Percentiles rank a stretch among this genome's conserved stretches.
phyloP scores from a whole-genome alignment of 129 eudicot genomes.

The Flaveria brownii region DNA sequence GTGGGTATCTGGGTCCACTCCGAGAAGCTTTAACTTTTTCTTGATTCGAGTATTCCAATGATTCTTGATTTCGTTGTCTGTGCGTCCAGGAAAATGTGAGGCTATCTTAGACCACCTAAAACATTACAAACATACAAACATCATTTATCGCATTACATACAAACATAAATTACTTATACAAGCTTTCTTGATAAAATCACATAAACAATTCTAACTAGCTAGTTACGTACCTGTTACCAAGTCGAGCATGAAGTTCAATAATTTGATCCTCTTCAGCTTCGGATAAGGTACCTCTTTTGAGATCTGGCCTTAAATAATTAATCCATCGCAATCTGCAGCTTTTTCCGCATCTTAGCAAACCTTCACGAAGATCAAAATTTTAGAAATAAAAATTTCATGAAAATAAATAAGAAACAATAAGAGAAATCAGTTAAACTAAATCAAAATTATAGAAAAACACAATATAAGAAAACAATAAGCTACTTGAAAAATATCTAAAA shows the following conservation, averaged over 20 bases:
- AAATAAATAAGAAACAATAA: background rate
- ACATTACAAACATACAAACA: background rate
- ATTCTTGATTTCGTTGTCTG: conserved; percentile 78
- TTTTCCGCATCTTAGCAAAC: conserved; percentile 77
- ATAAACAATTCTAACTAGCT: background rate
- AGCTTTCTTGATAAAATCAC: background rate
- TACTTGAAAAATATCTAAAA: no score
- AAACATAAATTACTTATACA: background rate
- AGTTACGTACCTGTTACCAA: conserved; percentile 73
- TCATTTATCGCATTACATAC: background rate
- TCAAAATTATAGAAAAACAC: no score
- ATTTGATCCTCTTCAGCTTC: conserved; percentile 70
- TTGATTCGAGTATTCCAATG: conserved; percentile 88
- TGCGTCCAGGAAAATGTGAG: conserved; percentile 77
- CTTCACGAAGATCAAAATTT: conserved; percentile 33
- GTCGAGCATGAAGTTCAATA: conserved; percentile 71
- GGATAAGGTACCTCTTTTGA: conserved; percentile 69
- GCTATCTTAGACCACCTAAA: conserved; percentile 82
- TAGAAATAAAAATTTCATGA: background rate
- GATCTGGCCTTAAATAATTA: conserved; percentile 77
- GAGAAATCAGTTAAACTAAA: no score
- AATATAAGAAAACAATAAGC: no score
- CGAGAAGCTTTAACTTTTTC: conserved; percentile 62
- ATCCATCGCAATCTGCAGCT: conserved; percentile 86
- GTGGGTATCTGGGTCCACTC: conserved; percentile 54